Base-by-base conservation (phyloP, 352 stramenopile species). In the Phytophthora fragariae region DNA sequence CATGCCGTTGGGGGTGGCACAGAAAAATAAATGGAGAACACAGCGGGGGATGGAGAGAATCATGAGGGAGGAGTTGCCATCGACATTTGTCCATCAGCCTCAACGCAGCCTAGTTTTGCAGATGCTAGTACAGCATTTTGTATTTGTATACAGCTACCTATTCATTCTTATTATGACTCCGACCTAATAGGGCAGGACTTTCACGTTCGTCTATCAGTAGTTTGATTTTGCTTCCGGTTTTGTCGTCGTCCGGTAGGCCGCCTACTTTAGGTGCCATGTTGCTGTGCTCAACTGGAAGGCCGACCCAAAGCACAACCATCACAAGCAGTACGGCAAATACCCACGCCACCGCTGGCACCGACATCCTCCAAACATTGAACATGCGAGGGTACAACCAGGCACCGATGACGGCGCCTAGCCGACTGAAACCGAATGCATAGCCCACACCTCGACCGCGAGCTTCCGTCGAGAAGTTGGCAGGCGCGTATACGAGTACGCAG, bases 341-440 rank as follows among this genome's bases (percentile, higher is more conserved):
- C 67, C 72, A 79, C 15, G 52, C 33, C 17, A 79, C 55, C 9
- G 27, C 19, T 21, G 72, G 41, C 33, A 79, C 54, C 31, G 72
- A 70, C 62, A 75, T 41, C 9, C 65, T 24, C 67, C 67, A 79
- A 39, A 76, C 47, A 39, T 79, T 66, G 15, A 76, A 76, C 67
- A 79, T 72, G 24, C 66, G 72, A 21, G 72, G 72, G 17, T 62
- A 80, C 44, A 80, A 44, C 39, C 58, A 73, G 2, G 64, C 56
- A 15, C 73, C 69, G 9, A 50, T 21, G 12, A 69, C 41, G 3
- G 57, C 44, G 8, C 60, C 61, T n/a, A 68, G 17, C 3, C 73
- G 62, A 31, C 73, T 74, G 44, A 57, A 67, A 47, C 62, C 61
- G 56, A 75, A 65, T 3, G 68, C 64, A 5, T 70, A 62, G 3